These are phyloP conservation scores for Xylaria cubensis DNA, from an alignment of 495 filamentous ascomycete genomes.

Conservation along the genomic window DNA sequence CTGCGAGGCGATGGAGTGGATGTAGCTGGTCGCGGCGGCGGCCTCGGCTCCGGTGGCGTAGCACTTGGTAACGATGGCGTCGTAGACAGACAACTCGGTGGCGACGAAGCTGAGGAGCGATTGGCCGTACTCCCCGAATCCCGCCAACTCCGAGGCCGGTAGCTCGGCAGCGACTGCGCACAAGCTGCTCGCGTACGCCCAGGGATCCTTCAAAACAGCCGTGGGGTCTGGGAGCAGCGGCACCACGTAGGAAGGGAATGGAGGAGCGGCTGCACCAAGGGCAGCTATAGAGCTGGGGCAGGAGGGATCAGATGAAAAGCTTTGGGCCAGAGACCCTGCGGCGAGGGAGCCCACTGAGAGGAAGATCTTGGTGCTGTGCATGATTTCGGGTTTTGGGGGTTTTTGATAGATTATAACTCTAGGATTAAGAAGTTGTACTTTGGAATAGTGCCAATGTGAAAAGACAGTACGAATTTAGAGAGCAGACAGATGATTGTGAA, in stretches of 20 bases:
- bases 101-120: conserved; percentile 1
- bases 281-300: conserved; percentile 8
- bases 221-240: background rate
- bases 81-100: background rate
- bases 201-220: background rate
- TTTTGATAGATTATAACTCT: background rate
- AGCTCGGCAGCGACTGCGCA: conserved; percentile 1
- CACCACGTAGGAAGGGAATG: background rate
- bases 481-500: background rate
- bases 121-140: background rate
- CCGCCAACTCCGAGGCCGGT: background rate
- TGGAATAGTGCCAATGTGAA: background rate
- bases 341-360: background rate
- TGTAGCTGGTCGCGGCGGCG: conserved; percentile 9
- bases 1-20: conserved; percentile 8
- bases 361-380: conserved; percentile 7
- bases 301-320: background rate
- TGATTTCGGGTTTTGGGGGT: background rate
- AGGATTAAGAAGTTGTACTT: background rate
- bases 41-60: background rate
- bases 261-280: background rate
- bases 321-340: conserved; percentile 5
- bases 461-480: background rate
- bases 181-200: conserved; percentile 2
- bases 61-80: conserved; percentile 12